These are phyloP conservation scores for Candida lessepsii DNA, from an alignment of 805 yeast species.

Conservation along the genomic window DNA sequence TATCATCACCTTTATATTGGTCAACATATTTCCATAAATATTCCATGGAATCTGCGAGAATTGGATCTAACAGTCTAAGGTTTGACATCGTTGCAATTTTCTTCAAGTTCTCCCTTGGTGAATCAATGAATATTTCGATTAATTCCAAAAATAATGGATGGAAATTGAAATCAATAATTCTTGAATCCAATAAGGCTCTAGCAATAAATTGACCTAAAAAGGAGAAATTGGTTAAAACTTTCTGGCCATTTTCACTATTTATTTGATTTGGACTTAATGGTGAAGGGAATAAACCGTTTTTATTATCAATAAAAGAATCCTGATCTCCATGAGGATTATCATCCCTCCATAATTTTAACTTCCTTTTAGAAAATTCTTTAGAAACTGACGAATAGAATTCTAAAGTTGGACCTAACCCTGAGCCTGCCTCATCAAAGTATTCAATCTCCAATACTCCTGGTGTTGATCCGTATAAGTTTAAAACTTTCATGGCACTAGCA, in stretches of 20 bases:
- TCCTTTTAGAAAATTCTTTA: slow-evolving; percentile 60
- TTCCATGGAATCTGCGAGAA: slow-evolving; percentile 55
- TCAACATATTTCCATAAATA: slow-evolving; percentile 47
- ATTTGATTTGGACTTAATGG: slow-evolving; percentile 44
- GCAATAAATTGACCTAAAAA: slow-evolving; percentile 83
- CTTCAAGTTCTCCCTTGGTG: slow-evolving; percentile 16
- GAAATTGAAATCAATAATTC: slow-evolving; percentile 81
- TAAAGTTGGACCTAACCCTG: slow-evolving; percentile 93
- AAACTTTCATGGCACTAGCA: slow-evolving; percentile 74
- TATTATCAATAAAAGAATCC: slow-evolving; percentile 38
- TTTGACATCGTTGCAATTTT: slow-evolving; percentile 32
- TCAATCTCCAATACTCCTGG: slow-evolving; percentile 85
- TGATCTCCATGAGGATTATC: slow-evolving; percentile 19
- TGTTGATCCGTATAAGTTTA: slow-evolving; percentile 72
- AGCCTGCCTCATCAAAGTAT: slow-evolving; percentile 88
- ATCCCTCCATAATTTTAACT: slow-evolving; percentile 68
- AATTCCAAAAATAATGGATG: slow-evolving; percentile 68
- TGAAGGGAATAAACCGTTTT: slow-evolving; percentile 69
- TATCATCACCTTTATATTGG: slow-evolving; percentile 17
- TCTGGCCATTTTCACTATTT: slow-evolving; percentile 34
- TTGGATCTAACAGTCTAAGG: slow-evolving; percentile 54
- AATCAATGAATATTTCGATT: slow-evolving; percentile 36
- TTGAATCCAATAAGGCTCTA: slow-evolving; percentile 80
- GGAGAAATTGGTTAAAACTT: slow-evolving; percentile 52
- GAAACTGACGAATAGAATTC: slow-evolving; percentile 88